Conservation (phyloP, 1,284 basidiomycete genomes). For the Ganoderma multipileum region DNA sequence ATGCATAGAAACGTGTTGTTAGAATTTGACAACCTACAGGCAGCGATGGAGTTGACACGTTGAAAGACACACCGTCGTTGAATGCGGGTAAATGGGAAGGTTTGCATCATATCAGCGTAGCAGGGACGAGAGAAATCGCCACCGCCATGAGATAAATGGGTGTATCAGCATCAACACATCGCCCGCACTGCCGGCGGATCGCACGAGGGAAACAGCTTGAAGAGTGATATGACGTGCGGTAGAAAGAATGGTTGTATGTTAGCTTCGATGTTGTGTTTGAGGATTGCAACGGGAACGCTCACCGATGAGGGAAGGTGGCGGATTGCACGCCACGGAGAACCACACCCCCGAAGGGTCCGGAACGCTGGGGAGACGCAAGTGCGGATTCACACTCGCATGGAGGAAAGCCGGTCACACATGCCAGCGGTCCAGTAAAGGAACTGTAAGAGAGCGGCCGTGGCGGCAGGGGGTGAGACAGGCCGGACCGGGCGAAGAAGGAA, state of each 20-base stretch:
- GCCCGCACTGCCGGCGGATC: conserved; percentile 10
- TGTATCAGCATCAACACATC: conserved; percentile 9
- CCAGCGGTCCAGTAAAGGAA: background rate
- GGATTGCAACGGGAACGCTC: background rate
- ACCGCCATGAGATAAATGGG: conserved; percentile 9
- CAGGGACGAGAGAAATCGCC: conserved; percentile 3
- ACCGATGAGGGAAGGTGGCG: conserved; percentile 1
- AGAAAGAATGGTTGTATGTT: background rate
- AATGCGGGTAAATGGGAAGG: background rate
- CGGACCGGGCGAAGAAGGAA: conserved; percentile 11
- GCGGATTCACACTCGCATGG: conserved; percentile 5
- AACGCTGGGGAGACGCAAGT: conserved; percentile 1
- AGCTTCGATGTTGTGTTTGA: background rate
- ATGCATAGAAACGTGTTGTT: conserved; percentile 1
- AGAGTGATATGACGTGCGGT: background rate
- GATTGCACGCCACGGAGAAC: conserved; percentile 3
- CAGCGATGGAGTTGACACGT: background rate
- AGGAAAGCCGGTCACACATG: background rate
- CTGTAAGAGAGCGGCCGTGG: conserved; percentile 2
- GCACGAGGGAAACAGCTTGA: background rate
- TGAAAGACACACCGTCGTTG: background rate
- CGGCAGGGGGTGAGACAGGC: conserved; percentile 12
- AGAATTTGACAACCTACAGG: conserved; percentile 1
- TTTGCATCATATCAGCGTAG: conserved; percentile 15
- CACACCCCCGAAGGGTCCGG: conserved; percentile 15